Percentiles rank a stretch among this genome's conserved stretches.
Evolutionary conservation across 2,329 filamentous ascomycete species (phyloP).

Genomic region (Zymoseptoria brevis): DNA sequence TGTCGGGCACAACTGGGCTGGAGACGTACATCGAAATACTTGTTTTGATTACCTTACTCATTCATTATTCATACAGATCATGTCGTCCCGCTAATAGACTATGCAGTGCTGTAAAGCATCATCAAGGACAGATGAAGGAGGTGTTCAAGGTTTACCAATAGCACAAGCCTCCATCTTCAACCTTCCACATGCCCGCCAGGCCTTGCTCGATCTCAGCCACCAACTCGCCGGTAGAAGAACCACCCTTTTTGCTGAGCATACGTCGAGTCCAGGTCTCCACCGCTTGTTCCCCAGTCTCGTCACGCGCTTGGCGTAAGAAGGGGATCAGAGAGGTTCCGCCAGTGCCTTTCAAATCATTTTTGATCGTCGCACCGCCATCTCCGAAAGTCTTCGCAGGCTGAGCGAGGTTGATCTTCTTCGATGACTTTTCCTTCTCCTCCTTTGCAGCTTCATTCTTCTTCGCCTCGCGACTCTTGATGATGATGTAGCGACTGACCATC

Average conservation of each 20-base stretch:
- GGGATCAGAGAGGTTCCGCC: slow-evolving; percentile 90
- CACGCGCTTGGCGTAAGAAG: slow-evolving; percentile 90
- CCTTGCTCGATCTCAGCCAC: slow-evolving; percentile 43
- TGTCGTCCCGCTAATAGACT: neutral
- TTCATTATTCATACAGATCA: neutral
- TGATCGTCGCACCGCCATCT: slow-evolving; percentile 34
- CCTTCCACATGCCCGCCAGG: slow-evolving; percentile 78
- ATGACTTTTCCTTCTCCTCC: slow-evolving; percentile 33
- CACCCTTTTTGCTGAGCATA: slow-evolving; percentile 45
- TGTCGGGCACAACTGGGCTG: neutral
- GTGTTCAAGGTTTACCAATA: slow-evolving; percentile 4
- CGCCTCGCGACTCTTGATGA: slow-evolving; percentile 73
- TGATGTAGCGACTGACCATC: slow-evolving; percentile 92
- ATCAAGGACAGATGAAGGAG: too few species aligned
- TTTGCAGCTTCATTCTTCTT: slow-evolving; percentile 25
- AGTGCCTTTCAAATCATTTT: slow-evolving; percentile 70
- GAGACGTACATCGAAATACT: neutral
- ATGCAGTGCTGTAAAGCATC: slow-evolving; percentile 10
- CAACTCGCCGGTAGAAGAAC: neutral
- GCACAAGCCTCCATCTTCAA: slow-evolving; percentile 59
- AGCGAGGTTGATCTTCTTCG: slow-evolving; percentile 31
- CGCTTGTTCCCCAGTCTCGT: slow-evolving; percentile 90
- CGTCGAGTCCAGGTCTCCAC: slow-evolving; percentile 59
- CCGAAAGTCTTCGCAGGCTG: slow-evolving; percentile 18
- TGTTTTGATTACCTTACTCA: neutral